A percentile compares a stretch with the other conserved stretches of the same genome.
Evolutionary conservation across 2,329 filamentous ascomycete species (phyloP).

Genomic region (Colletotrichum sp.): DNA sequence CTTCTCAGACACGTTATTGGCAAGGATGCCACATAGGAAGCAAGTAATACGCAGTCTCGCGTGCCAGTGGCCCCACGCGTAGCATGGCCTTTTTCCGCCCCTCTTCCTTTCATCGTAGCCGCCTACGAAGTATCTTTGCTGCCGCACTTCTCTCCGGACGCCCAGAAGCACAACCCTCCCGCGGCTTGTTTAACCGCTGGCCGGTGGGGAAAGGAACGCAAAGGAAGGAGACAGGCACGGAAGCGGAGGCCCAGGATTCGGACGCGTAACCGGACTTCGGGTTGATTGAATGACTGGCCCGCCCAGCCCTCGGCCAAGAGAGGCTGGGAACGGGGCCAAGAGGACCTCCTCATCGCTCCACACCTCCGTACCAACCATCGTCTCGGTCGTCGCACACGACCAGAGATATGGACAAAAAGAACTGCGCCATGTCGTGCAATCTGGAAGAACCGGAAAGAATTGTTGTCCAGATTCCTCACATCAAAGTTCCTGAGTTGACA

Average conservation of each 20-base stretch:
- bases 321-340: not conserved
- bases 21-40: not conserved
- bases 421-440: not conserved
- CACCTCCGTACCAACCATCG: not conserved
- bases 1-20: not conserved
- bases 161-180: not conserved
- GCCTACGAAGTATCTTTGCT: not conserved
- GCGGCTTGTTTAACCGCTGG: not conserved
- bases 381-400: not conserved
- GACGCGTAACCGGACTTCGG: constrained; percentile 6
- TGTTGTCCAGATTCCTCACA: not conserved
- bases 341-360: not conserved
- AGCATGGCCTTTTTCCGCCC: not conserved
- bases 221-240: not conserved
- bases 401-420: not conserved
- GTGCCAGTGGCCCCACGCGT: not conserved
- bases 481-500: not conserved
- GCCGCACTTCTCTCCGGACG: not conserved
- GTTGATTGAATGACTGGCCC: not conserved
- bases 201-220: not conserved
- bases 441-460: not conserved
- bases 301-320: not conserved
- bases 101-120: not conserved
- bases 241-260: not conserved
- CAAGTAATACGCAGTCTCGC: not conserved